Base-by-base conservation (phyloP, 768 basidiomycete species). In the Mycena galericulata region DNA sequence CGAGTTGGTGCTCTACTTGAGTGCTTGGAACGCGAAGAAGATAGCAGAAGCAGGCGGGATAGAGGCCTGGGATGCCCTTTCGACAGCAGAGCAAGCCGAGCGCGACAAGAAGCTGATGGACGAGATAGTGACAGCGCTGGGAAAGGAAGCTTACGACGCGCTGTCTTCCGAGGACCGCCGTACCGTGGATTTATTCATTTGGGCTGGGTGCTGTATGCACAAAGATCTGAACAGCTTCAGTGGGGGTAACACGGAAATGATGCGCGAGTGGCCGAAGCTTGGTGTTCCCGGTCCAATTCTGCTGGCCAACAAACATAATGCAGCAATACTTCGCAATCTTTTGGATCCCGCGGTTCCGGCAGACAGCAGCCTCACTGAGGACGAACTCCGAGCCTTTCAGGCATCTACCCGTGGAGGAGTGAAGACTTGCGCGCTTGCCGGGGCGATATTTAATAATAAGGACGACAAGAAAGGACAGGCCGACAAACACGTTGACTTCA, bases 171-270 rank as follows among this genome's bases (percentile, higher is more conserved):
- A n/a, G n/a, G n/a, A n/a, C n/a, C n/a, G n/a, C n/a, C n/a, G n/a
- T n/a, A n/a, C n/a, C n/a, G n/a, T n/a, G n/a, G 11, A 58, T 64
- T 80, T 2, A n/a, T 82, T 83, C 68, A 66, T 83, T 14, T 79
- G 76, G 75, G 78, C 66, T 32, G 81, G n/a, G n/a, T n/a, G n/a
- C n/a, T n/a, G n/a, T n/a, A n/a, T n/a, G 80, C 34, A 36, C 34
- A 36, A 36, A 36, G 6, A 82, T 80, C 67, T 79, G 51, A 83
- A 83, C 56, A 67, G 69, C 11, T 69, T 79, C 43, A 78, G 78
- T 45, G 78, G 73, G 7, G 79, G 80, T 0, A 72, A 73, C 43
- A 36, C 32, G 17, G 71, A 64, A 36, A 79, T 82, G 76, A 54
- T 66, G 57, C 66, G 26, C 22, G 78, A 56, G n/a, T 82, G 79